Evolutionary conservation across 345 rosid genomes (phyloP).

Genomic region (Salix udensis): DNA sequence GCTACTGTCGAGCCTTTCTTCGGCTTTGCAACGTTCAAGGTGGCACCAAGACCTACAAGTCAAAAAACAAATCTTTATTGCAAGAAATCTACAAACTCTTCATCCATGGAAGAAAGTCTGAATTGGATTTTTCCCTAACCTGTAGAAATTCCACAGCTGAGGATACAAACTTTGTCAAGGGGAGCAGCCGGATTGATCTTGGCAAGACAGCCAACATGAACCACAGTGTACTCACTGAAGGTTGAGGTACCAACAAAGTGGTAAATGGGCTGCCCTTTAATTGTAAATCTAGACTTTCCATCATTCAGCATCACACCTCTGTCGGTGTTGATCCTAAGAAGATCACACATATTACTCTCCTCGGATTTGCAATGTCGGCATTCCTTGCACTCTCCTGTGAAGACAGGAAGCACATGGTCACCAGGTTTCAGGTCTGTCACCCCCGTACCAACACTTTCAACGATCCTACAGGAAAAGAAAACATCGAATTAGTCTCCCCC

Average conservation of each 20-base stretch:
- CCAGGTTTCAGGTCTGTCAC: constrained; percentile 37
- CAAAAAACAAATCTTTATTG: not conserved
- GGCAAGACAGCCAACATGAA: constrained; percentile 39
- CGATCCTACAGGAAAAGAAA: constrained; percentile 7
- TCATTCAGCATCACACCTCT: constrained; percentile 38
- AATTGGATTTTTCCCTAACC: constrained; percentile 8
- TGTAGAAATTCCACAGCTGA: constrained; percentile 48
- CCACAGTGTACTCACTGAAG: constrained; percentile 41
- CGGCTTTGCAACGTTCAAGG: constrained; percentile 40
- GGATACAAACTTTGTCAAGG: constrained; percentile 42
- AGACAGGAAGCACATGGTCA: constrained; percentile 42
- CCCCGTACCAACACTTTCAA: constrained; percentile 43
- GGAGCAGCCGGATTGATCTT: constrained; percentile 52
- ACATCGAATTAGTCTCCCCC: not conserved
- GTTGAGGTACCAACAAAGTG: constrained; percentile 46
- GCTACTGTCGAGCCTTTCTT: constrained; percentile 38
- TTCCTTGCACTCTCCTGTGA: constrained; percentile 39
- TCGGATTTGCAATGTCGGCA: constrained; percentile 34
- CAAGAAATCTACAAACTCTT: not conserved
- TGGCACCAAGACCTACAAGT: constrained; percentile 37
- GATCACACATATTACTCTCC: constrained; percentile 38
- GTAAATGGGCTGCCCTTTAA: constrained; percentile 36
- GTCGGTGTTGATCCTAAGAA: constrained; percentile 38
- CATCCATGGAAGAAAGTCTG: not conserved
- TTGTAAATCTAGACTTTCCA: constrained; percentile 38